Evolutionary conservation across 345 rosid species (phyloP).

Genomic region (Corchorus capsularis): DNA sequence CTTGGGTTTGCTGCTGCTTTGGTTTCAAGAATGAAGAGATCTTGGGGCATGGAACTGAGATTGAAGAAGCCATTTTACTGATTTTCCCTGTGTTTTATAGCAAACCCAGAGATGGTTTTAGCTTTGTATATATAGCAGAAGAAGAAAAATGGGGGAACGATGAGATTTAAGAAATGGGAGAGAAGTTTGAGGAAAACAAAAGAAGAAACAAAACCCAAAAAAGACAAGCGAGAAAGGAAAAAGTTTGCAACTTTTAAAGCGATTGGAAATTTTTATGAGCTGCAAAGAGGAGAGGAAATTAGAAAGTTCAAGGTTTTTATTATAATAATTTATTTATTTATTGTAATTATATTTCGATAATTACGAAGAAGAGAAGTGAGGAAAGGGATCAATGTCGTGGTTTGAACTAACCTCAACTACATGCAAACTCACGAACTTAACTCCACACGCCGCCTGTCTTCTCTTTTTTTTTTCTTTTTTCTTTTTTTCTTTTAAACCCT

Average conservation of each 20-base stretch:
- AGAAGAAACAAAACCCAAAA: background rate
- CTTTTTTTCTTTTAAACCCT: too few relatives aligned
- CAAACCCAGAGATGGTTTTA: background rate
- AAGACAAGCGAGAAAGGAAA: background rate
- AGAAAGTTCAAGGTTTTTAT: background rate
- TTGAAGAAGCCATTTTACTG: conserved; percentile 59
- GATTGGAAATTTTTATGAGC: background rate
- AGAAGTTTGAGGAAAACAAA: conserved; percentile 21
- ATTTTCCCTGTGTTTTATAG: background rate
- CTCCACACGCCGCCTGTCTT: background rate
- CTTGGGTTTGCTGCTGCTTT: conserved; percentile 2
- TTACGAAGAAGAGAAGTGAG: conserved; percentile 18
- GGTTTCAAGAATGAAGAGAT: conserved; percentile 31
- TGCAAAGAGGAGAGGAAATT: background rate
- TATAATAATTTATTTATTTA: background rate
- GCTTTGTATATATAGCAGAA: background rate
- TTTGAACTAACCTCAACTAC: conserved; percentile 30
- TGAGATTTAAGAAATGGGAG: conserved; percentile 30
- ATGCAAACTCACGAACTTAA: background rate
- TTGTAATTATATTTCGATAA: conserved; percentile 19
- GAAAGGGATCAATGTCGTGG: background rate
- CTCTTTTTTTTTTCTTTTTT: background rate
- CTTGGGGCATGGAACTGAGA: conserved; percentile 65
- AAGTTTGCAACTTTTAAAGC: background rate
- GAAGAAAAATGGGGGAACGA: conserved; percentile 28